Percentiles rank a stretch among this genome's conserved stretches.
Conservation (phyloP, 371 early-diverging fungal genomes). For the Haplosporangium sp. region DNA sequence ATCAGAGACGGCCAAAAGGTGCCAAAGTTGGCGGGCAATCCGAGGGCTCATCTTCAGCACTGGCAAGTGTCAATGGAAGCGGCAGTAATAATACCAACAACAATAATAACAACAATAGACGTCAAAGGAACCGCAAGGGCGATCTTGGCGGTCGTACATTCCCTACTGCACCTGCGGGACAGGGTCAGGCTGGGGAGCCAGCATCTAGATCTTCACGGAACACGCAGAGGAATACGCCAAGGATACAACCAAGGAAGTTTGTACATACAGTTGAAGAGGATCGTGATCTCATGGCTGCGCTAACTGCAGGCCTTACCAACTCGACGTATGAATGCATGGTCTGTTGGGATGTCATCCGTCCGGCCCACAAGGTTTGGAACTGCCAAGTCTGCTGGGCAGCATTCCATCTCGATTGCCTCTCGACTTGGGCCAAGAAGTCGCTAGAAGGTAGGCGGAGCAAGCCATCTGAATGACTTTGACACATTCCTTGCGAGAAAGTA, state of each 20-base stretch:
- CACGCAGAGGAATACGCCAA: slow-evolving; percentile 6
- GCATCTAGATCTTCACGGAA: slow-evolving; percentile 14
- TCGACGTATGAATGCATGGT: slow-evolving; percentile 93
- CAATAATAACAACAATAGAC: slow-evolving; percentile 25
- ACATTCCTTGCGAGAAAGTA: not conserved
- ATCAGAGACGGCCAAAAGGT: slow-evolving; percentile 2
- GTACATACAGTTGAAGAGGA: slow-evolving; percentile 40
- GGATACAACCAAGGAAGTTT: slow-evolving; percentile 18
- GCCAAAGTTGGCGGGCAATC: slow-evolving; percentile 6
- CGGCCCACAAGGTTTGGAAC: slow-evolving; percentile 79
- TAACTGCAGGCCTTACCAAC: slow-evolving; percentile 71
- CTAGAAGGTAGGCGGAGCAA: slow-evolving; percentile 60
- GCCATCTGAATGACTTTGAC: not conserved
- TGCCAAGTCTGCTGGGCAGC: slow-evolving; percentile 90
- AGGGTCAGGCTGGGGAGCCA: slow-evolving; percentile 16
- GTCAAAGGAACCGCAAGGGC: slow-evolving; percentile 33
- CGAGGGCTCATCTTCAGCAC: slow-evolving; percentile 18
- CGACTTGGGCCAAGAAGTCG: slow-evolving; percentile 80
- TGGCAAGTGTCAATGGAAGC: not conserved
- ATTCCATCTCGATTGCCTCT: slow-evolving; percentile 84
- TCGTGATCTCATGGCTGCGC: slow-evolving; percentile 68
- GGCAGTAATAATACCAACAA: slow-evolving; percentile 1
- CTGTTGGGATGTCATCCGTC: slow-evolving; percentile 85
- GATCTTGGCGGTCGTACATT: slow-evolving; percentile 39
- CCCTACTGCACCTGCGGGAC: slow-evolving; percentile 1